A percentile compares a stretch with the other conserved stretches of the same genome.
Evolutionary conservation across 148 eudicot genomes (phyloP).

Genomic region (Linanthus parryae): DNA sequence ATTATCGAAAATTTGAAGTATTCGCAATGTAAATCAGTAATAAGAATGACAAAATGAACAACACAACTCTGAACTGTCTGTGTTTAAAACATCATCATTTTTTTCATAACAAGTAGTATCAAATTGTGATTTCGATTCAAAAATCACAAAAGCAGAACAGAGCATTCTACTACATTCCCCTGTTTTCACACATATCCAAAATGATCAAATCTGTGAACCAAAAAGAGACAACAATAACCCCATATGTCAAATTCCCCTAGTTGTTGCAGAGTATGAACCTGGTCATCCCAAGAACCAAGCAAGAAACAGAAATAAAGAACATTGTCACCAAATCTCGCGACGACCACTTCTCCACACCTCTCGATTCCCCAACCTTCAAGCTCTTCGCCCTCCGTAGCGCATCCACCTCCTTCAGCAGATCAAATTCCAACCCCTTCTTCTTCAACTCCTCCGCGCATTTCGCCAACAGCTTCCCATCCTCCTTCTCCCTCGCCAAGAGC

Average conservation of each 20-base stretch:
- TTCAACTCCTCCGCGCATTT: constrained; percentile 9
- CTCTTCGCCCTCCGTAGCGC: constrained; percentile 10
- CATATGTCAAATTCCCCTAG: not conserved
- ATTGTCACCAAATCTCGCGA: constrained; percentile 3
- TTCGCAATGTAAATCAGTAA: too few species aligned
- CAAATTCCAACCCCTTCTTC: constrained; percentile 4
- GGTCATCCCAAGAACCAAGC: constrained; percentile 1
- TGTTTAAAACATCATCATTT: too few species aligned
- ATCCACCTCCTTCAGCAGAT: constrained; percentile 8
- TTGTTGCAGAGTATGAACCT: constrained; percentile 3
- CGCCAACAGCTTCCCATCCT: constrained; percentile 3
- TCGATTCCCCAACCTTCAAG: constrained; percentile 1
- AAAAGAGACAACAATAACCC: not conserved
- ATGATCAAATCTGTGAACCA: too few species aligned
- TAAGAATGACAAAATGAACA: too few species aligned
- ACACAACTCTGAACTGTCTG: too few species aligned
- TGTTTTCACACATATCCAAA: too few species aligned
- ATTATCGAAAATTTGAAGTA: too few species aligned
- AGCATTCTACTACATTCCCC: not conserved
- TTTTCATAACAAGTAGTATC: too few species aligned
- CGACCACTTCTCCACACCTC: constrained; percentile 5
- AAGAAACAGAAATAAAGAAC: constrained; percentile 5
- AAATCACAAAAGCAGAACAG: constrained; percentile 8
- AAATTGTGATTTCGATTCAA: too few species aligned
- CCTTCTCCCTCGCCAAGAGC: constrained; percentile 7